These are phyloP conservation scores for Leccinum imitatum DNA, from an alignment of 768 basidiomycete species.

Conservation along the genomic window DNA sequence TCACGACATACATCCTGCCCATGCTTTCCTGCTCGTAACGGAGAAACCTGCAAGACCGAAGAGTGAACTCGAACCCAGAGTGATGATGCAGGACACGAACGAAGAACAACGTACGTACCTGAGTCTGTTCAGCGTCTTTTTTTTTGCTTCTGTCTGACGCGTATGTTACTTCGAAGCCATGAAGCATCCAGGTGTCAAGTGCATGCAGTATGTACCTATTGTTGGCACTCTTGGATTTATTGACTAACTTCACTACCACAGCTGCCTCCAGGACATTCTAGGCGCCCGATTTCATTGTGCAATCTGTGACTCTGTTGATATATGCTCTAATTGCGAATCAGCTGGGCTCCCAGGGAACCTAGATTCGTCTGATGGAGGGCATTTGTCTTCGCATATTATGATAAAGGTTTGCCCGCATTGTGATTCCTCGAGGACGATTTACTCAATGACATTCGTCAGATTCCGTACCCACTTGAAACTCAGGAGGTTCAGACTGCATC, in stretches of 20 bases:
- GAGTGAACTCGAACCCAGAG: slow-evolving; percentile 39
- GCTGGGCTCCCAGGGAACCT: slow-evolving; percentile 83
- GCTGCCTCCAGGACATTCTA: slow-evolving; percentile 86
- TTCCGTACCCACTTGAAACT: slow-evolving; percentile 78
- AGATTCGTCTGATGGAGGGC: slow-evolving; percentile 73
- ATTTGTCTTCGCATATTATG: slow-evolving; percentile 85
- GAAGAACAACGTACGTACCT: slow-evolving; percentile 60
- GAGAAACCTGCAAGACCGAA: slow-evolving; percentile 48
- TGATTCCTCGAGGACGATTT: background rate
- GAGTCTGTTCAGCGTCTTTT: background rate
- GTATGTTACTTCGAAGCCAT: slow-evolving; percentile 46
- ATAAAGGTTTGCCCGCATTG: slow-evolving; percentile 67
- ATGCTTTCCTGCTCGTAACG: slow-evolving; percentile 82
- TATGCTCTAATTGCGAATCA: slow-evolving; percentile 85
- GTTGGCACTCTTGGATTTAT: background rate
- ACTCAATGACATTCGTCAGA: slow-evolving; percentile 43
- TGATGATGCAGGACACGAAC: slow-evolving; percentile 38
- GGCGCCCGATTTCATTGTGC: slow-evolving; percentile 94
- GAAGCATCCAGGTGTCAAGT: slow-evolving; percentile 79
- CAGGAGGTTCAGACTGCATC: slow-evolving; percentile 76
- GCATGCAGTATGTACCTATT: slow-evolving; percentile 67
- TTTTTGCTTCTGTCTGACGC: slow-evolving; percentile 2
- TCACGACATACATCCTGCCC: slow-evolving; percentile 87
- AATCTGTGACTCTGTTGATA: slow-evolving; percentile 80
- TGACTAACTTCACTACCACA: slow-evolving; percentile 28